Evolutionary conservation across 2,329 filamentous ascomycete species (phyloP).

Genomic region (Cordyceps cateniannulata): DNA sequence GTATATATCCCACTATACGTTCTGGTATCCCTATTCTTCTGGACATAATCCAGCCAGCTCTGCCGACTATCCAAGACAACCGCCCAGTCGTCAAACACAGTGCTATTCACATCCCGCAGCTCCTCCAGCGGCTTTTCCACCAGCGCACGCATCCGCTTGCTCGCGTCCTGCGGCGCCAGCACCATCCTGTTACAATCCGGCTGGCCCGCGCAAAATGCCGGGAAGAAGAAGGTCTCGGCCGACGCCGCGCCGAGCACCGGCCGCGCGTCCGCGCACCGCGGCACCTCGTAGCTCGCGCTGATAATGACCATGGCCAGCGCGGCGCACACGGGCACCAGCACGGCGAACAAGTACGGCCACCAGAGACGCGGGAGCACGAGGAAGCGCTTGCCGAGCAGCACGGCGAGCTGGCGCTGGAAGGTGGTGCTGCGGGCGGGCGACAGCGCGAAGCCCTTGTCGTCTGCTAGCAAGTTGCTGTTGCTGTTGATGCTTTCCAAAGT

Average conservation of each 20-base stretch:
- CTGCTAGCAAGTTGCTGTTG: background rate
- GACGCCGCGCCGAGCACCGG: background rate
- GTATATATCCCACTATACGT: background rate
- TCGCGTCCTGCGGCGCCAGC: background rate
- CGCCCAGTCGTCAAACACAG: background rate
- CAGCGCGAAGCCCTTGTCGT: slow-evolving; percentile 7
- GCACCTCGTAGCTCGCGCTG: background rate
- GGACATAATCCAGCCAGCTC: background rate
- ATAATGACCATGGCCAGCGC: background rate
- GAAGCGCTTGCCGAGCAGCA: slow-evolving; percentile 67
- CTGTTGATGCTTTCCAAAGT: slow-evolving; percentile 4
- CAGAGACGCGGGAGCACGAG: slow-evolving; percentile 69
- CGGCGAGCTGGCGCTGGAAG: slow-evolving; percentile 48
- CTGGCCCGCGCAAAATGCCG: background rate
- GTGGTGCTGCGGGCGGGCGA: slow-evolving; percentile 5
- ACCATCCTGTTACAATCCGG: background rate
- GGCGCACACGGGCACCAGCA: slow-evolving; percentile 34
- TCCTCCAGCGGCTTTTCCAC: background rate
- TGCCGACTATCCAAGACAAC: background rate
- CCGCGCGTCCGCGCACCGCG: background rate
- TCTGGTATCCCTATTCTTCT: background rate
- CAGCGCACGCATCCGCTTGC: background rate
- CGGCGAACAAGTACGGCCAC: slow-evolving; percentile 64
- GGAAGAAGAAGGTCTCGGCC: background rate
- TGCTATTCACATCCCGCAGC: background rate